These are phyloP conservation scores for Macroventuria anomochaeta DNA, from an alignment of 2,329 filamentous ascomycete species.

Conservation along the genomic window DNA sequence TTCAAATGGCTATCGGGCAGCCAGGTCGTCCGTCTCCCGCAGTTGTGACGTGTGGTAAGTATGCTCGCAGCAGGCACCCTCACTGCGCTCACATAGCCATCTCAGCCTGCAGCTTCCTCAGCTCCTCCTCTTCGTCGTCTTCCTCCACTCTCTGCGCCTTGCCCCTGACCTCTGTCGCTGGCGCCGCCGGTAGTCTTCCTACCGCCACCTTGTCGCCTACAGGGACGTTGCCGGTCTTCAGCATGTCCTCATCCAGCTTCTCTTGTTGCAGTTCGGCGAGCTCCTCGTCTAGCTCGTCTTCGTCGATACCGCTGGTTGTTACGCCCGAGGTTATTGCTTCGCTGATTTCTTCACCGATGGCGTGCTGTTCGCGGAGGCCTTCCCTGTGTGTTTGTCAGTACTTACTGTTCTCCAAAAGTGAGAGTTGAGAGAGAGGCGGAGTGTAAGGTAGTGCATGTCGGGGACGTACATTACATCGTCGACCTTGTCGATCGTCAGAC, in stretches of 20 bases:
- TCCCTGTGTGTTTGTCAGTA: conserved; percentile 66
- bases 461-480: conserved; percentile 88
- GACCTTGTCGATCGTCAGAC: conserved; percentile 91
- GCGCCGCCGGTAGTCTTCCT: conserved; percentile 75
- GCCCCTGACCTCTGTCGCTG: conserved; percentile 65
- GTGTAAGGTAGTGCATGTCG: neutral
- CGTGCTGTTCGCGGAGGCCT: conserved; percentile 87
- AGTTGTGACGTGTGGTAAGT: neutral
- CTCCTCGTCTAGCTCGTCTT: conserved; percentile 84
- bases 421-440: neutral
- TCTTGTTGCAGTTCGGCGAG: conserved; percentile 89
- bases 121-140: conserved; percentile 94
- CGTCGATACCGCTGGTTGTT: conserved; percentile 76
- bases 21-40: neutral
- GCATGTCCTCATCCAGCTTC: conserved; percentile 90
- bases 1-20: neutral
- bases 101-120: conserved; percentile 90
- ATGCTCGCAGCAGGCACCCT: neutral
- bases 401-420: neutral
- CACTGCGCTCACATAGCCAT: conserved; percentile 79
- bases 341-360: conserved; percentile 90
- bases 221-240: conserved; percentile 84
- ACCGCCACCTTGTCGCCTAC: conserved; percentile 71
- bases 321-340: conserved; percentile 77
- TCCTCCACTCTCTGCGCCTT: conserved; percentile 61